Conservation (phyloP, 768 basidiomycete genomes). For the Leccinum variicolor region DNA sequence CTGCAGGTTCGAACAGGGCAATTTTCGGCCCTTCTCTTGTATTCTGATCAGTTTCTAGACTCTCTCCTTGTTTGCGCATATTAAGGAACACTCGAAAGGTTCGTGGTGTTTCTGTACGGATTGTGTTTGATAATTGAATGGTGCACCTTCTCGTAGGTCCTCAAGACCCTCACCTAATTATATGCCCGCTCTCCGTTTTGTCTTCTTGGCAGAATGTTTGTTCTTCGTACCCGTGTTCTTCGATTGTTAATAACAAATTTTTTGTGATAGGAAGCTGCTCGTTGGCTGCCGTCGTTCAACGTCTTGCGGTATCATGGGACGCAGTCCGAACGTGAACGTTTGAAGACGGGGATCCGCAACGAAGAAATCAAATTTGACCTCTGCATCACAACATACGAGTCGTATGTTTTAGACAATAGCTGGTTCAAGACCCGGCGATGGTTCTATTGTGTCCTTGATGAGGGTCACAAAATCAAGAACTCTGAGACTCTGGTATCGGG, state of each 20-base stretch:
- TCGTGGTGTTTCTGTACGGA: conserved; percentile 1
- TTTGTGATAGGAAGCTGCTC: conserved; percentile 43
- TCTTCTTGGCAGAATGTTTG: conserved; percentile 53
- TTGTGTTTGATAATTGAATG: background rate
- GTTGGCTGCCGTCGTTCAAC: conserved; percentile 51
- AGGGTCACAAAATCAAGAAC: conserved; percentile 75
- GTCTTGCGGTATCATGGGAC: conserved; percentile 62
- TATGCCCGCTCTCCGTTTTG: conserved; percentile 70
- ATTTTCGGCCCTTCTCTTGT: background rate
- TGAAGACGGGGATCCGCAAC: conserved; percentile 43
- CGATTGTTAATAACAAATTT: background rate
- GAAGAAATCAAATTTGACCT: conserved; percentile 40
- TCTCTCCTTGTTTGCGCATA: conserved; percentile 62
- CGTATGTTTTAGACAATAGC: conserved; percentile 50
- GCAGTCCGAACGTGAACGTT: conserved; percentile 49
- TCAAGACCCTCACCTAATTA: conserved; percentile 64
- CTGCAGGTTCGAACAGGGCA: conserved; percentile 40
- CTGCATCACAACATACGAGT: conserved; percentile 68
- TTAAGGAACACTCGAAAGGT: conserved; percentile 53
- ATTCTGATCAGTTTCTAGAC: conserved; percentile 34
- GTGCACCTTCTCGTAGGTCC: conserved; percentile 24
- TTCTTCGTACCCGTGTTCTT: background rate
- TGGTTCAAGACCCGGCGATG: conserved; percentile 63
- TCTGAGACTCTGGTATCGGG: conserved; percentile 49
- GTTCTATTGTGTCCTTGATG: conserved; percentile 60